Base-by-base conservation (phyloP, 1,284 basidiomycete genomes). In the Ceraceosorus bombacis region DNA sequence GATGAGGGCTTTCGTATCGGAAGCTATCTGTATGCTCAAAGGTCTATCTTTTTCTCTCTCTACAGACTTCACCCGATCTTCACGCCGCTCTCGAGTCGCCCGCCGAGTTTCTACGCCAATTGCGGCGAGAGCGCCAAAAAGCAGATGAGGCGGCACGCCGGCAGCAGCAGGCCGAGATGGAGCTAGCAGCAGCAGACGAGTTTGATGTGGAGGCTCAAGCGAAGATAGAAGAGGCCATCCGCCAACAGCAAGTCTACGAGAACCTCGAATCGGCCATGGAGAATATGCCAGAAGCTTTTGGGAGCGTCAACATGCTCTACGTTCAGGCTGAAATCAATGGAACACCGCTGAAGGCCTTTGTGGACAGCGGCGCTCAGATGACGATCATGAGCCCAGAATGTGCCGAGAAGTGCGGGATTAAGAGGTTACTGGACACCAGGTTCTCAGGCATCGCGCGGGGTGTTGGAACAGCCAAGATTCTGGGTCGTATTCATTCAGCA, bases 351-450 rank as follows among this genome's bases (percentile, higher is more conserved):
- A 95, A 93, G 77, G 95, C 95, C 0, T 98, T 98, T 73, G 95
- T 98, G 36, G 94, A 98, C 76, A 94, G 90, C 67, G 94, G 94
- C 37, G 94, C 95, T 3, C 95, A 98, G 71, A 85, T 86, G 58
- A 97, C 94, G 0, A 96, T 97, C 80, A 91, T 97, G 85, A 93
- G 88, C 61, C 93, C 95, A 0, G 89, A 90, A 62, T 92, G 89
- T 69, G 94, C 95, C 8, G 90, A 97, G 76, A 82, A 83, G 51
- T 97, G 94, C 80, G 90, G 90, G 1, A 85, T 97, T 70, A 96
- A 95, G 90, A 87, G 94, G 5, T 82, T 98, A 37, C 78, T 97
- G 12, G 94, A 98, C 76, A 85, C 81, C 39, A 84, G 90, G 36
- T 97, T 91, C 76, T 81, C 86, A 2, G 94, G 94, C 49, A 87